Percentiles rank a stretch among this genome's conserved stretches.
These are phyloP conservation scores for Populus hybrid DNA, from an alignment of 441 rosid genomes.

Conservation along the genomic window DNA sequence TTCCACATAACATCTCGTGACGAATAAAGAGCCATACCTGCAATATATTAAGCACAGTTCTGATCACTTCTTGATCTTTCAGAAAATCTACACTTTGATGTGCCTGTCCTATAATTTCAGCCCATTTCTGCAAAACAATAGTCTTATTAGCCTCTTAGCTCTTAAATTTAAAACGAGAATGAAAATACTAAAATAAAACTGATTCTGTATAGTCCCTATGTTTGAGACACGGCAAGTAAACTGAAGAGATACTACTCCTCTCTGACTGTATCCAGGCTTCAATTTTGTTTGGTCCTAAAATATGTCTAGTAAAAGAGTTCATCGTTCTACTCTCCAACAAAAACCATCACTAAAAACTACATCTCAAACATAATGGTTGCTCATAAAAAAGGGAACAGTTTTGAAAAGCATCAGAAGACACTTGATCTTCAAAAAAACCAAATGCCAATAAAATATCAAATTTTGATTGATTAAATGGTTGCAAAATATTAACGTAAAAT, in stretches of 20 bases:
- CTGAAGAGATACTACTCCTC: background rate
- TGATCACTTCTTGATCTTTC: constrained; percentile 89
- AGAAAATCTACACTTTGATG: constrained; percentile 94
- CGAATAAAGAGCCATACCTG: constrained; percentile 50
- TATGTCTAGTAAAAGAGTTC: background rate
- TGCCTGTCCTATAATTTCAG: constrained; percentile 92
- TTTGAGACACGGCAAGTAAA: background rate
- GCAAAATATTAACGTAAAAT: background rate
- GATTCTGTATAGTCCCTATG: background rate
- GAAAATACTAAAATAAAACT: no score
- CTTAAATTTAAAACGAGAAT: no score
- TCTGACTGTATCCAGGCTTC: background rate
- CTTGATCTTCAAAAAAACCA: background rate
- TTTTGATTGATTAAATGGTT: background rate
- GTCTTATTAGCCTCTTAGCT: background rate
- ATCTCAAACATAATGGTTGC: background rate
- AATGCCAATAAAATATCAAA: background rate
- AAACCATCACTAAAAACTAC: background rate
- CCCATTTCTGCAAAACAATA: constrained; percentile 85
- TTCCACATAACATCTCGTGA: background rate
- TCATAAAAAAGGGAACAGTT: background rate
- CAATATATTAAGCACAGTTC: constrained; percentile 89
- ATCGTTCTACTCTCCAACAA: background rate
- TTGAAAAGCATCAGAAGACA: background rate
- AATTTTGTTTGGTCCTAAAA: background rate